Percentiles rank a stretch among this genome's conserved stretches.
Conservation (phyloP, 768 basidiomycete genomes). For the Boletus pseudo-olivaceus region DNA sequence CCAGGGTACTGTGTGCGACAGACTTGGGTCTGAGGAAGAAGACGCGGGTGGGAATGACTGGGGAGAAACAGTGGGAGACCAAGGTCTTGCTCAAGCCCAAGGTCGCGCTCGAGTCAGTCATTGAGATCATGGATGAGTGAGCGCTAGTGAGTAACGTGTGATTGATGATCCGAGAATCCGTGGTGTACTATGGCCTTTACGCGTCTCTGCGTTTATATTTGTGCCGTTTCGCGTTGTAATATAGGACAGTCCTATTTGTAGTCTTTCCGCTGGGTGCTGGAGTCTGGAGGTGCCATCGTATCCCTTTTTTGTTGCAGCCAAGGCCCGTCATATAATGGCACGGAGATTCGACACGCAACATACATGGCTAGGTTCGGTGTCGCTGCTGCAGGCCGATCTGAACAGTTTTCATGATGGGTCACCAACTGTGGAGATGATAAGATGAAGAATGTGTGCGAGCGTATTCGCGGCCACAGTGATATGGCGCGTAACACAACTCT, state of each 20-base stretch:
- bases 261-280: not conserved
- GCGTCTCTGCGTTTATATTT: not conserved
- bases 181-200: not conserved
- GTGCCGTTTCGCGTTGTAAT: not conserved
- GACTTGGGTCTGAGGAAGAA: constrained; percentile 36
- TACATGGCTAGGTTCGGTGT: not conserved
- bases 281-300: not conserved
- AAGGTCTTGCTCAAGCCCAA: constrained; percentile 37
- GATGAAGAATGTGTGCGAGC: not conserved
- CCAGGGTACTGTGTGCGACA: constrained; percentile 35
- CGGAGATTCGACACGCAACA: not conserved
- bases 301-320: not conserved
- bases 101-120: constrained; percentile 36
- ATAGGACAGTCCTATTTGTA: not conserved
- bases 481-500: too few relatives aligned
- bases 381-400: not conserved
- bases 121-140: constrained; percentile 34
- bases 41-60: constrained; percentile 21
- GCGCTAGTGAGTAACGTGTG: constrained; percentile 18
- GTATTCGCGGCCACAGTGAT: not conserved
- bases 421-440: not conserved
- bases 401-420: not conserved
- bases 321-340: too few relatives aligned
- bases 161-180: not conserved
- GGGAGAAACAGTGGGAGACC: constrained; percentile 29